phyloP scores from a whole-genome alignment of 768 basidiomycete species.

The Russula sp. region DNA sequence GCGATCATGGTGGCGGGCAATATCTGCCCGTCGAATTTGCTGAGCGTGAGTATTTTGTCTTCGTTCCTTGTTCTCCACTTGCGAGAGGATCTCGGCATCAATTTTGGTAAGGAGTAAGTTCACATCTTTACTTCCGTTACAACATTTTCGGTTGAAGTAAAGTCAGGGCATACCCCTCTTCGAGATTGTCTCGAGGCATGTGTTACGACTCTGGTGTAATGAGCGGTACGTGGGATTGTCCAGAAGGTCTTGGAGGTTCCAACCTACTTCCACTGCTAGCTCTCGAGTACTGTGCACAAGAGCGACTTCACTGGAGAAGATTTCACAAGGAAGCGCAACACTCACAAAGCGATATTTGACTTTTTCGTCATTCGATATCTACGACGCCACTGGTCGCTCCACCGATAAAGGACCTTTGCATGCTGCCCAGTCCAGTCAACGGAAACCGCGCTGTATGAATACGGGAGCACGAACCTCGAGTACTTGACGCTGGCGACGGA shows the following conservation, averaged over 20 bases:
- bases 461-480: not conserved
- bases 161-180: slow-evolving; percentile 1
- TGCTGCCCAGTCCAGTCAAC: slow-evolving; percentile 1
- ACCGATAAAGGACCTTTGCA: not conserved
- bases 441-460: not conserved
- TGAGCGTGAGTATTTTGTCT: slow-evolving; percentile 30
- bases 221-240: slow-evolving; percentile 4
- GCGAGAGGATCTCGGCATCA: slow-evolving; percentile 30
- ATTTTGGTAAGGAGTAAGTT: slow-evolving; percentile 23
- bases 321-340: not conserved
- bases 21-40: slow-evolving; percentile 30
- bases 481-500: not conserved
- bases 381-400: slow-evolving; percentile 1
- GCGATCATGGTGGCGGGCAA: slow-evolving; percentile 41
- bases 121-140: slow-evolving; percentile 30
- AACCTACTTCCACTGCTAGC: slow-evolving; percentile 7
- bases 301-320: not conserved
- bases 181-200: slow-evolving; percentile 8
- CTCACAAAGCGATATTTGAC: slow-evolving; percentile 11
- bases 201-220: slow-evolving; percentile 1
- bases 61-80: slow-evolving; percentile 28
- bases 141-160: slow-evolving; percentile 1
- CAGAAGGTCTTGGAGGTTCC: slow-evolving; percentile 15
- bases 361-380: not conserved
- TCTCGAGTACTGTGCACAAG: not conserved